These are phyloP conservation scores for Cladosporium sp. DNA, from an alignment of 2,329 filamentous ascomycete species.

Conservation along the genomic window DNA sequence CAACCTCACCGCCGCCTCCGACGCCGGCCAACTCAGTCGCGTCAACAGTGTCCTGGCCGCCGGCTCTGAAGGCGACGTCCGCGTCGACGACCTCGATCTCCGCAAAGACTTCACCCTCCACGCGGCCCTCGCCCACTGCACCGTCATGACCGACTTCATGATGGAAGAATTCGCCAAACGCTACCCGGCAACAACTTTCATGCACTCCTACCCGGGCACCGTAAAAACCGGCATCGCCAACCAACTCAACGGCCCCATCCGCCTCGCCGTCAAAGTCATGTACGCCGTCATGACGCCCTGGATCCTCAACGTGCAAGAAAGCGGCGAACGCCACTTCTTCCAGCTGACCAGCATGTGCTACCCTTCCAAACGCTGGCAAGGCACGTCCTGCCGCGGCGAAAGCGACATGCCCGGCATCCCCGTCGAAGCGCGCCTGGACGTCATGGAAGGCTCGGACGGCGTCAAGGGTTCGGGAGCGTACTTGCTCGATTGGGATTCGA, in stretches of 20 bases:
- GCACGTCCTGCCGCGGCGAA: conserved; percentile 4
- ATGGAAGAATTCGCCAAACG: conserved; percentile 46
- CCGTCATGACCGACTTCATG: conserved; percentile 48
- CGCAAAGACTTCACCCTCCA: conserved; percentile 35
- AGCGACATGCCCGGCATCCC: conserved; percentile 26
- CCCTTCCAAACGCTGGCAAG: conserved; percentile 18
- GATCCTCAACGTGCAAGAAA: conserved; percentile 37
- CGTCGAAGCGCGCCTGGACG: conserved; percentile 24
- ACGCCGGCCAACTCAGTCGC: conserved; percentile 41
- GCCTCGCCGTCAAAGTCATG: conserved; percentile 30
- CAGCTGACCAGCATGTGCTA: conserved; percentile 34
- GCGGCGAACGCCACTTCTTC: conserved; percentile 44
- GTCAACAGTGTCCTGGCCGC: conserved; percentile 53
- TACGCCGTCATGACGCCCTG: conserved; percentile 35
- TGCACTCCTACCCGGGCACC: conserved; percentile 46
- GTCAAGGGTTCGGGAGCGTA: conserved; percentile 33
- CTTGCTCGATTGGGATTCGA: conserved; percentile 35
- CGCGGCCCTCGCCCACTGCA: conserved; percentile 37
- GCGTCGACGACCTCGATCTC: conserved; percentile 43
- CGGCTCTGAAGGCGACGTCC: conserved; percentile 49
- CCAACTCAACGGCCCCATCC: conserved; percentile 30
- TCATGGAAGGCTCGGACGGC: conserved; percentile 29
- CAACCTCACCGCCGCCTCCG: conserved; percentile 41
- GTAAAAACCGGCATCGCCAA: conserved; percentile 44
- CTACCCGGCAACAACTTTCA: conserved; percentile 45